Conservation (phyloP, 208 protist species). For the Trypanosoma mega region DNA sequence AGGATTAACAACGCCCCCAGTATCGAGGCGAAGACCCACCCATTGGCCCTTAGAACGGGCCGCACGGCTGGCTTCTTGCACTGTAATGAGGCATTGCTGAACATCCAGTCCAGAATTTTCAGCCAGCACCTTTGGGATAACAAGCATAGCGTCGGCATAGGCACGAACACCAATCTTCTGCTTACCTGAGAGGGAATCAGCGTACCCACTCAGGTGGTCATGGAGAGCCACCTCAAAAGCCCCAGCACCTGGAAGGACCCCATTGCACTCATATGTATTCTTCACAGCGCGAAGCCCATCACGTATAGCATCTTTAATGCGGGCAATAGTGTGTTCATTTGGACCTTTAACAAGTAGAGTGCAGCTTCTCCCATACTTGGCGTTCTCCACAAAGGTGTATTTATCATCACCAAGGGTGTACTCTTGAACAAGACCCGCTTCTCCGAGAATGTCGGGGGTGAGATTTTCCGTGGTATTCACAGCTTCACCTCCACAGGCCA, state of each 20-base stretch:
- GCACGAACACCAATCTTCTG: slow-evolving; percentile 98
- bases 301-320: slow-evolving; percentile 99
- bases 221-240: slow-evolving; percentile 97
- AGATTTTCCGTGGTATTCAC: slow-evolving; percentile 99
- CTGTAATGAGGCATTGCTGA: slow-evolving; percentile 95
- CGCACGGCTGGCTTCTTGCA: slow-evolving; percentile 90
- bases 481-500: slow-evolving; percentile 97
- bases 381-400: slow-evolving; percentile 99
- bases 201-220: slow-evolving; percentile 92
- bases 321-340: slow-evolving; percentile 98
- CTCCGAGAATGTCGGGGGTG: slow-evolving; percentile 92
- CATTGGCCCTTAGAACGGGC: slow-evolving; percentile 71
- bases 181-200: slow-evolving; percentile 81
- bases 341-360: slow-evolving; percentile 99
- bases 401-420: slow-evolving; percentile 99
- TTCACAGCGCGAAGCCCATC: slow-evolving; percentile 99
- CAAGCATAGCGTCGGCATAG: slow-evolving; percentile 98
- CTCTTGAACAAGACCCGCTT: slow-evolving; percentile 98
- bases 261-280: slow-evolving; percentile 96
- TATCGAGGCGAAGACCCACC: slow-evolving; percentile 97
- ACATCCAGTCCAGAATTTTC: slow-evolving; percentile 98
- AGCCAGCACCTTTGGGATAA: slow-evolving; percentile 99
- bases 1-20: slow-evolving; percentile 96
- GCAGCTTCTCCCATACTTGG: slow-evolving; percentile 96
- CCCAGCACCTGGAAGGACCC: slow-evolving; percentile 97